Percentiles rank a stretch among this genome's conserved stretches.
These are phyloP conservation scores for Pseudopyricularia cyperi DNA, from an alignment of 2,329 filamentous ascomycete species.

Conservation along the genomic window DNA sequence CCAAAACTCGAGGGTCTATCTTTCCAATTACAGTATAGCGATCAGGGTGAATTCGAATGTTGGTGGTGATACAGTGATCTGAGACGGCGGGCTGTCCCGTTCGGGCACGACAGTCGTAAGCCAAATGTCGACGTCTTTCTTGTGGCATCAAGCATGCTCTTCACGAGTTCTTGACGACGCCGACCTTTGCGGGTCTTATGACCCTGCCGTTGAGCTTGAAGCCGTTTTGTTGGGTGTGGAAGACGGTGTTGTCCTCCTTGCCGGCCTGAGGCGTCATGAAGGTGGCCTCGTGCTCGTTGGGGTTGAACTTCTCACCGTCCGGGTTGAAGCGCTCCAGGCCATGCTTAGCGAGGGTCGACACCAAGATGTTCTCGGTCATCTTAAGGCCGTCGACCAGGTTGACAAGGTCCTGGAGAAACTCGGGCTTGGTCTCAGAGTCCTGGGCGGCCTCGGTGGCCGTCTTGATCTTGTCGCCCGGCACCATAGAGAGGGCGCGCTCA, in stretches of 20 bases:
- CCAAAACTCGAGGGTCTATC: conserved; percentile 15
- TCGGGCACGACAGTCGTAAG: background rate
- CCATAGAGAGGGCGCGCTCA: conserved; percentile 75
- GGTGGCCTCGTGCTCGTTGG: conserved; percentile 90
- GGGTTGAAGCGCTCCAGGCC: conserved; percentile 85
- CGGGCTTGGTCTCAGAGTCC: conserved; percentile 27
- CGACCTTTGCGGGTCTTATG: conserved; percentile 86
- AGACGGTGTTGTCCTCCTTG: conserved; percentile 83
- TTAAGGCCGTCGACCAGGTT: conserved; percentile 80
- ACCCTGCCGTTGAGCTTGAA: conserved; percentile 87
- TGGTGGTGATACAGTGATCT: conserved; percentile 11
- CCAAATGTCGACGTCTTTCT: conserved; percentile 9
- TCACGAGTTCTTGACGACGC: conserved; percentile 74
- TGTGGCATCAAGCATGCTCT: background rate
- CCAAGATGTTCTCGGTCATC: conserved; percentile 86
- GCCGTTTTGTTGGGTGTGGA: conserved; percentile 89
- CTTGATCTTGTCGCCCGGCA: conserved; percentile 60
- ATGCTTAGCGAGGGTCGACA: conserved; percentile 84
- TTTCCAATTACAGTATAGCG: background rate
- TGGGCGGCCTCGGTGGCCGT: conserved; percentile 8
- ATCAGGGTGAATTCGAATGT: background rate
- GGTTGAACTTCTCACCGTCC: conserved; percentile 77
- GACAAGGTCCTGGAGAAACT: conserved; percentile 55
- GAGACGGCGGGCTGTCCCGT: conserved; percentile 16
- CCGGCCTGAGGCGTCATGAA: conserved; percentile 82